Percentiles rank a stretch among this genome's conserved stretches.
phyloP scores from a whole-genome alignment of 2,329 filamentous ascomycete species.

The Sporothrix brasiliensis region DNA sequence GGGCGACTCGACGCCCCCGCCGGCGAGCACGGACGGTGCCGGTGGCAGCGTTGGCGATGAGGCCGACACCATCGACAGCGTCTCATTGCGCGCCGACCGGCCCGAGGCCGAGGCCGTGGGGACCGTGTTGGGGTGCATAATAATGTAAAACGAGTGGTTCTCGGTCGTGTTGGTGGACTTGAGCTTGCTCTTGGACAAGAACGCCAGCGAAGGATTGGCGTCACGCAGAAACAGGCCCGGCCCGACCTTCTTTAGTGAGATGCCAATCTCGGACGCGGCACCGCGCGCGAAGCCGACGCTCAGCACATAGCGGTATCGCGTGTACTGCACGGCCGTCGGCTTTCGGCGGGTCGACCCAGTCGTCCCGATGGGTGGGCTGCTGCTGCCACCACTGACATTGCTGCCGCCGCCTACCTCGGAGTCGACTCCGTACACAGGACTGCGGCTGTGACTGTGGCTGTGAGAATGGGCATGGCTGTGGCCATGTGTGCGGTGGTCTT shows the following conservation, averaged over 20 bases:
- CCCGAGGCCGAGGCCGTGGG: not conserved
- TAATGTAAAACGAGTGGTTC: conserved; percentile 29
- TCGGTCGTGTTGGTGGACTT: conserved; percentile 28
- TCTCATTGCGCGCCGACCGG: conserved; percentile 2
- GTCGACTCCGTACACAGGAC: not conserved
- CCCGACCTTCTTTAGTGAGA: conserved; percentile 31
- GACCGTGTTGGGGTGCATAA: conserved; percentile 11
- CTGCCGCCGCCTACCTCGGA: not conserved
- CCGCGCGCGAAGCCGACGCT: conserved; percentile 15
- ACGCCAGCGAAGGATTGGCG: conserved; percentile 9
- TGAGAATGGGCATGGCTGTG: not conserved
- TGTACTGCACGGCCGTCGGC: not conserved
- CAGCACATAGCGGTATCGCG: conserved; percentile 30
- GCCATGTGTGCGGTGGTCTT: not conserved
- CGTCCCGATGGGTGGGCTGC: conserved; percentile 2
- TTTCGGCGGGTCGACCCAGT: not conserved
- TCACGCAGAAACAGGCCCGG: conserved; percentile 31
- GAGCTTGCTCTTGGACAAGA: conserved; percentile 2
- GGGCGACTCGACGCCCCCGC: not conserved
- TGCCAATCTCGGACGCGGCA: conserved; percentile 27
- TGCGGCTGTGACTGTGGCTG: not conserved
- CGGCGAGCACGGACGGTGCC: not conserved
- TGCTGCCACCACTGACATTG: not conserved
- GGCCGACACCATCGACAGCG: not conserved
- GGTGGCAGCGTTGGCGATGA: not conserved